Conservation (phyloP, 2,329 filamentous ascomycete genomes). For the Mollisia scopiformis region DNA sequence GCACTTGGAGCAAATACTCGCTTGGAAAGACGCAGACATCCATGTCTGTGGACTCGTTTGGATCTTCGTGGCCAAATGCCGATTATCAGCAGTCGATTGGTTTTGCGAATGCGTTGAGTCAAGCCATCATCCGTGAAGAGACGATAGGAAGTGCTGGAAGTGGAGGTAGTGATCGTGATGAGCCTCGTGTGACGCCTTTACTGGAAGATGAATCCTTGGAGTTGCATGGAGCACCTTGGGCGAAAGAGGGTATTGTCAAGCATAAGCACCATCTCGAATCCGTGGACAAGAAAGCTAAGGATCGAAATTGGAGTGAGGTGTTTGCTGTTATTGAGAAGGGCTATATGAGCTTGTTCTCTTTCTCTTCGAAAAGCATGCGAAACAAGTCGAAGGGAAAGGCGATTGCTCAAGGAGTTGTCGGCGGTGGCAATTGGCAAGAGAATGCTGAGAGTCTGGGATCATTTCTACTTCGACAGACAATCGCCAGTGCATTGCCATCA, state of each 20-base stretch:
- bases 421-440: constrained; percentile 97
- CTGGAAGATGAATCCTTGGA: constrained; percentile 93
- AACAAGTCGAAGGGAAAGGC: constrained; percentile 62
- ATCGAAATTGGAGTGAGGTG: constrained; percentile 91
- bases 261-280: constrained; percentile 96
- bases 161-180: constrained; percentile 39
- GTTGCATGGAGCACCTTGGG: constrained; percentile 93
- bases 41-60: constrained; percentile 90
- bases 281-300: constrained; percentile 88
- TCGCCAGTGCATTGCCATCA: constrained; percentile 85
- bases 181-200: constrained; percentile 58
- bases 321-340: constrained; percentile 97
- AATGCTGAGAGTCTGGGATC: constrained; percentile 89
- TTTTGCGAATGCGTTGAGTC: constrained; percentile 94
- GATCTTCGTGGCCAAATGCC: constrained; percentile 71
- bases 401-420: constrained; percentile 67
- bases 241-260: constrained; percentile 93
- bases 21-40: constrained; percentile 88
- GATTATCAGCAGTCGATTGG: constrained; percentile 97
- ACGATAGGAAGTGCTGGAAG: constrained; percentile 53
- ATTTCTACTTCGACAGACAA: constrained; percentile 87
- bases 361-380: constrained; percentile 77
- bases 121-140: constrained; percentile 94
- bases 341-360: constrained; percentile 91
- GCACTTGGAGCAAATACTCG: constrained; percentile 94